Base-by-base conservation (phyloP, 768 basidiomycete genomes). In the Leucocoprinus sp. region DNA sequence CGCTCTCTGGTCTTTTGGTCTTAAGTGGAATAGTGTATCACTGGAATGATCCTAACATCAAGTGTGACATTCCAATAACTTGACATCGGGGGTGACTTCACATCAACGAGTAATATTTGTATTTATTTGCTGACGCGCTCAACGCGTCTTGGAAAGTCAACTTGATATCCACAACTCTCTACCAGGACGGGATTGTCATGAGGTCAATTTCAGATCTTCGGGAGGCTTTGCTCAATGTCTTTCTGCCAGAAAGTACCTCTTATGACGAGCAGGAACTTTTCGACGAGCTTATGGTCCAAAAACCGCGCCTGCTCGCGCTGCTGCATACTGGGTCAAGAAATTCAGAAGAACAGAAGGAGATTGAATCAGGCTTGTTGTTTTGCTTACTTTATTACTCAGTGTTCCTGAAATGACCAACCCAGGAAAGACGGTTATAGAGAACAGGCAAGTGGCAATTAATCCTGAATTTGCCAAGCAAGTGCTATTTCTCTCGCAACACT, bases 381-480 rank as follows among this genome's bases (percentile, higher is more conserved):
- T 43, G 24, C 31, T 11, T 7, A 22, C 34, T 29, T 27, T 12
- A 15, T 18, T 15, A 41, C 37, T 26, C 43, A 2, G n/a, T 41
- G 24, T 38, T 40, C 27, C 9, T 31, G 11, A 12, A 54, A 31
- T 51, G 22, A 35, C 2, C 29, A 37, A 27, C 9, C 43, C 57
- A 92, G 89, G 87, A 50, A 84, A 76, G 63, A 75, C 75, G 15
- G 59, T 68, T 0, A 65, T 88, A 17, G 69, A 82, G 48, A 80
- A 84, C 23, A 76, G 74, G 54, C 67, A 78, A n/a, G 70, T 83
- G 27, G 78, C 80, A 0, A 74, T 93, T 52, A 90, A 88, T 59
- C 61, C 76, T 11, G 84, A 92, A 57, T 91, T 92, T 61, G 80
- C 79, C 11, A 78, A 75, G 40, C 88, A 88, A 60, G 77, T 73